A percentile compares a stretch with the other conserved stretches of the same genome.
These are phyloP conservation scores for Polytrichum formosum DNA, from an alignment of 225 moss, liverwort and hornwort genomes.

Conservation along the genomic window DNA sequence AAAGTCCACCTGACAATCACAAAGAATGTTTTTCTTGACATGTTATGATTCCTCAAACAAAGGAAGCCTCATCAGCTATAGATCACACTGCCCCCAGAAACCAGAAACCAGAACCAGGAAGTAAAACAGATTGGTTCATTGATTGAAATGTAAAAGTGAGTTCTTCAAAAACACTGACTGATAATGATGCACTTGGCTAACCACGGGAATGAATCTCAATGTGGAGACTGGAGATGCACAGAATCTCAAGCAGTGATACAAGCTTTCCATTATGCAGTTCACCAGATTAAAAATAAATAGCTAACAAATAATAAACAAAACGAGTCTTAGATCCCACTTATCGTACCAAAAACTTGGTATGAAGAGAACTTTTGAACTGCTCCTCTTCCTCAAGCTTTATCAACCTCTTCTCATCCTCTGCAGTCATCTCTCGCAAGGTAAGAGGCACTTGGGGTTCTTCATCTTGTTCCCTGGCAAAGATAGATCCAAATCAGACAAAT, in stretches of 20 bases:
- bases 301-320: no score
- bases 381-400: conserved; percentile 55
- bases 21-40: not conserved
- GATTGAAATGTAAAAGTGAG: no score
- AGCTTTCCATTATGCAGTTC: no score
- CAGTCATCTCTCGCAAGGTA: conserved; percentile 58
- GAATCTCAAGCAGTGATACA: no score
- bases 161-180: no score
- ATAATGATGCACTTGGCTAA: no score
- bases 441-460: conserved; percentile 48
- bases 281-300: no score
- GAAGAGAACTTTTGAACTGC: conserved; percentile 54
- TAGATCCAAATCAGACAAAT: not conserved
- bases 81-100: not conserved
- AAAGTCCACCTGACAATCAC: conserved; percentile 58
- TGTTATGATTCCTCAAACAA: not conserved
- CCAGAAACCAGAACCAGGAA: no score
- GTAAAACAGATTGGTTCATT: not conserved
- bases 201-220: no score
- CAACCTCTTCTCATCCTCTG: conserved; percentile 55
- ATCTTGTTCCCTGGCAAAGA: conserved; percentile 26
- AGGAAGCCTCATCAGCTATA: not conserved
- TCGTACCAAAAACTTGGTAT: conserved; percentile 45
- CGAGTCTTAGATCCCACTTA: not conserved
- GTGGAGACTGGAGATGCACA: no score